Evolutionary conservation across 1,284 basidiomycete genomes (phyloP).

Genomic region (Xanthoconium separans): DNA sequence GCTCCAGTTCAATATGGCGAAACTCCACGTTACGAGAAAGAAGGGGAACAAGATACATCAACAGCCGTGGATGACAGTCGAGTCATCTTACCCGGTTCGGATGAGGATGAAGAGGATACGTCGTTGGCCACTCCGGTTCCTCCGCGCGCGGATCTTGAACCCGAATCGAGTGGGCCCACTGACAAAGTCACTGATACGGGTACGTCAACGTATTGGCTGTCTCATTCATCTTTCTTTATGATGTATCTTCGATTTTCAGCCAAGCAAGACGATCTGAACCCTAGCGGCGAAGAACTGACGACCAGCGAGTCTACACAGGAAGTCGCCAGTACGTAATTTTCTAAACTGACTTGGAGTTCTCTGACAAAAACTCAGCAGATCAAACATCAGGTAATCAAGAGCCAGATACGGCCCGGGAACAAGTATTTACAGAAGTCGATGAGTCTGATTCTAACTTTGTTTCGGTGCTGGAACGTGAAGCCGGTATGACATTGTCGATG

Average conservation of each 20-base stretch:
- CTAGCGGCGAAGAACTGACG: not conserved
- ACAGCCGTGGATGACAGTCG: conserved; percentile 21
- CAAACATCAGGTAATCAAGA: conserved; percentile 11
- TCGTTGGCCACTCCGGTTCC: conserved; percentile 15
- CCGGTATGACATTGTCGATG: conserved; percentile 16
- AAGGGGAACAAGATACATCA: conserved; percentile 16
- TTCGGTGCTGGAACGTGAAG: conserved; percentile 26
- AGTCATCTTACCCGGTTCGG: conserved; percentile 6
- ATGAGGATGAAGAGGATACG: conserved; percentile 16
- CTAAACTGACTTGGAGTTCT: too few relatives aligned
- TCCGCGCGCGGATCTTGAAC: conserved; percentile 4
- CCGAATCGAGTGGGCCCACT: not conserved
- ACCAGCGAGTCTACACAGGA: conserved; percentile 3
- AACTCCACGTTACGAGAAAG: conserved; percentile 24
- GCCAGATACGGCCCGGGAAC: conserved; percentile 6
- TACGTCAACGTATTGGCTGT: not conserved
- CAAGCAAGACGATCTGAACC: not conserved
- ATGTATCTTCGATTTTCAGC: conserved; percentile 14
- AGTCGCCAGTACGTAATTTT: conserved; percentile 12
- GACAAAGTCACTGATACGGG: not conserved
- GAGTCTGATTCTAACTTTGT: conserved; percentile 30
- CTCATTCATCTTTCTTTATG: not conserved
- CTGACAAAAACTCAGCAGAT: too few relatives aligned
- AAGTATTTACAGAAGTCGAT: conserved; percentile 16
- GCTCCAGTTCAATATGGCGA: conserved; percentile 18